phyloP scores from a whole-genome alignment of 257 asterid genomes.

The Rubia yunnanensis region DNA sequence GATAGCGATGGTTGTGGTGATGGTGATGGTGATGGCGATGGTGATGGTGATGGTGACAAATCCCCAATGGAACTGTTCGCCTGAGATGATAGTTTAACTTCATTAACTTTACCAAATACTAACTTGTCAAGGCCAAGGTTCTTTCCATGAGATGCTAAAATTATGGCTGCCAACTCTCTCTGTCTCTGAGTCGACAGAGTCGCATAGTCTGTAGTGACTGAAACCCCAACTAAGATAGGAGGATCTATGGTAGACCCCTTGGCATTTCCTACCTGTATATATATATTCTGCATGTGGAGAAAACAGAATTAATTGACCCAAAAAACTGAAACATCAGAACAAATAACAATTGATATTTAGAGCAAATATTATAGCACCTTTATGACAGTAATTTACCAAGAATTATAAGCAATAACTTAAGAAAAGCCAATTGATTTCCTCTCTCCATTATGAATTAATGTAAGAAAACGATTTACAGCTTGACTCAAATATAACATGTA shows the following conservation, averaged over 20 bases:
- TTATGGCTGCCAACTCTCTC: conserved; percentile 54
- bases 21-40: conserved; percentile 24
- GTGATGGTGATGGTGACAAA: conserved; percentile 40
- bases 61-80: conserved; percentile 39
- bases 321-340: neutral
- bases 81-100: conserved; percentile 55
- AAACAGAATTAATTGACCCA: neutral
- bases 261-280: conserved; percentile 48
- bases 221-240: conserved; percentile 67
- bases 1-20: conserved; percentile 37
- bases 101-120: conserved; percentile 75
- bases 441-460: neutral
- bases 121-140: conserved; percentile 79
- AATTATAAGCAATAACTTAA: neutral
- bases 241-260: conserved; percentile 75
- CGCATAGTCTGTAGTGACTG: conserved; percentile 43
- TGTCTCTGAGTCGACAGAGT: conserved; percentile 47
- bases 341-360: neutral
- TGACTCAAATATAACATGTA: neutral
- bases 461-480: neutral
- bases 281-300: conserved; percentile 38
- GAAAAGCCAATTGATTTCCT: neutral
- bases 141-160: conserved; percentile 38
- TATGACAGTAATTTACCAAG: neutral
- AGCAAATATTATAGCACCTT: neutral